These are phyloP conservation scores for Lactifluus hygrophoroides DNA, from an alignment of 768 basidiomycete species.

Conservation along the genomic window DNA sequence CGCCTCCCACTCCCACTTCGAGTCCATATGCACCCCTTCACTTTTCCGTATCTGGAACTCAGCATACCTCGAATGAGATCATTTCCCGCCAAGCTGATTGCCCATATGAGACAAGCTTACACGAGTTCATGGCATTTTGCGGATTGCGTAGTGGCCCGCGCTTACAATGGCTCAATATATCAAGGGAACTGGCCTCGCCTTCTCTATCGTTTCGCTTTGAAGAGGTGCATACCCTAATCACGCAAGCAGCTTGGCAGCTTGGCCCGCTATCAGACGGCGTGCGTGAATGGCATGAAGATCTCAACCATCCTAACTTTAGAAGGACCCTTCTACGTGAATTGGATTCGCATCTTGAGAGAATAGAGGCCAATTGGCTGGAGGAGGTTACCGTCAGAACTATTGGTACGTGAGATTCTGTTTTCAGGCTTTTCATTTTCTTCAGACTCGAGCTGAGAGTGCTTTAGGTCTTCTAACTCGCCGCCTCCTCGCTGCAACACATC, in stretches of 20 bases:
- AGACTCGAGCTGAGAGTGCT: neutral
- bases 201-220: constrained; percentile 32
- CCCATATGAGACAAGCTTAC: constrained; percentile 32
- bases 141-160: constrained; percentile 36
- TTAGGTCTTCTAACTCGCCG: constrained; percentile 5
- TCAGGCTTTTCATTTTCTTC: no score
- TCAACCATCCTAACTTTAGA: constrained; percentile 30
- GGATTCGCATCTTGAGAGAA: constrained; percentile 27
- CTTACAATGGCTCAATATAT: constrained; percentile 45
- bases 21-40: constrained; percentile 1
- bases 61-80: constrained; percentile 33
- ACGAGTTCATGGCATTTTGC: constrained; percentile 40
- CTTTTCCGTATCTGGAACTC: neutral
- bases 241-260: constrained; percentile 37
- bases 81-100: constrained; percentile 37
- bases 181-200: constrained; percentile 35
- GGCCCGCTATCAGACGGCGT: constrained; percentile 24
- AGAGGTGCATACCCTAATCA: constrained; percentile 35
- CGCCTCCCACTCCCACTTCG: neutral
- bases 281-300: constrained; percentile 35
- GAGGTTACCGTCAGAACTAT: no score
- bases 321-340: constrained; percentile 31
- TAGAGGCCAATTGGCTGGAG: constrained; percentile 19
- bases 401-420: no score
- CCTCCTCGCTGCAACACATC: neutral